phyloP scores from a whole-genome alignment of 371 early-diverging fungal species.

The Nematocida sp. region DNA sequence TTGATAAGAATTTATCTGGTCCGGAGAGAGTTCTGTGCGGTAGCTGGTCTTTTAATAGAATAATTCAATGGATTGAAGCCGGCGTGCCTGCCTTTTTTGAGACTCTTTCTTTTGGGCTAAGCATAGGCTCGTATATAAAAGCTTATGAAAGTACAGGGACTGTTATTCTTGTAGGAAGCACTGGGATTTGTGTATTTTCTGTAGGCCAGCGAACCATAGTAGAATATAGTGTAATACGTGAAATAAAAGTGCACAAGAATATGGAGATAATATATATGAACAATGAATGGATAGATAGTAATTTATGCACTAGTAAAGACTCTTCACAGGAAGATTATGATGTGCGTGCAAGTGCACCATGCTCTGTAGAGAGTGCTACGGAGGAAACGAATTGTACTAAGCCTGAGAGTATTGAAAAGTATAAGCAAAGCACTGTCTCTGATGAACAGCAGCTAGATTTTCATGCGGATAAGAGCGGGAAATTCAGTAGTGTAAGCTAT shows the following conservation, averaged over 20 bases:
- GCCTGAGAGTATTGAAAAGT: neutral
- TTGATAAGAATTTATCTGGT: neutral
- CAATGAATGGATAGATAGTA: neutral
- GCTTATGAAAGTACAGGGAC: neutral
- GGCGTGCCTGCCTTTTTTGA: slow-evolving; percentile 30
- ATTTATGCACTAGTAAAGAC: neutral
- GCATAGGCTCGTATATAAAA: slow-evolving; percentile 34
- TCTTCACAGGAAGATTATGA: neutral
- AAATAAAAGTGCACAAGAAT: neutral
- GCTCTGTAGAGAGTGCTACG: neutral
- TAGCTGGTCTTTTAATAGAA: slow-evolving; percentile 36
- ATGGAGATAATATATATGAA: neutral
- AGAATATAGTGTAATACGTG: neutral
- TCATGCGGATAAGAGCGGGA: neutral
- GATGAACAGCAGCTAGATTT: neutral
- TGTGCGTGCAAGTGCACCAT: too few relatives aligned
- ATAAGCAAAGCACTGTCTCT: neutral
- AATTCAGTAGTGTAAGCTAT: neutral
- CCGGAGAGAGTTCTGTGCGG: slow-evolving; percentile 23
- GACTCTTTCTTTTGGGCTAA: neutral
- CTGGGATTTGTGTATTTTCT: slow-evolving; percentile 17
- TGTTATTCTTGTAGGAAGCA: slow-evolving; percentile 14
- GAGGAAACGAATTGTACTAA: neutral
- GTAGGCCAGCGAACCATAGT: neutral
- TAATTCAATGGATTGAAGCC: slow-evolving; percentile 39